Evolutionary conservation across 768 basidiomycete genomes (phyloP), one percentile per base, ranked within the genome.

Genomic region (Gymnopilus junonius): DNA sequence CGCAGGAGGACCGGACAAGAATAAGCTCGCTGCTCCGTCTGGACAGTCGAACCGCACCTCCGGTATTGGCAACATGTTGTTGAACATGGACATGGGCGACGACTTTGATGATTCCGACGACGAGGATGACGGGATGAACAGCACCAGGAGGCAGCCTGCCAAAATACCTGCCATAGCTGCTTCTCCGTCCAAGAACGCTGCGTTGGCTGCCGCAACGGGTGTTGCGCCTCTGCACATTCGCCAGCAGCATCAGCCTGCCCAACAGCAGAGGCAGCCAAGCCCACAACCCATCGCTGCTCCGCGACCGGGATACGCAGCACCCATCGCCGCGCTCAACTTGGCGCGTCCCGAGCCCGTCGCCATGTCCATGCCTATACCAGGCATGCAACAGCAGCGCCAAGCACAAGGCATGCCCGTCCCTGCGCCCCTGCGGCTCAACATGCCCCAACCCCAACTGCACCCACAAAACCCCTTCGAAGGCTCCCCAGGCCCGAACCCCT

Each of bases 281-380:
- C 67, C 63, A 1, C 54, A 46, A 8, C 72, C 57, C 72, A 77
- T 92, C 64, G 89, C 86, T 3, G 87, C 90, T 2, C 91, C 91
- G 25, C 83, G 83, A 37, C 91, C 91, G 3, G 91, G 91, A 6
- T 93, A 93, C 67, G 85, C 89, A 31, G 85, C 89, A 2, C 88
- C 88, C 34, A 83, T 92, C 29, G 79, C 88, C 14, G 88, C 85
- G 2, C 83, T 91, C 34, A 87, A 85, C 65, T 76, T 90, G 31
- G 75, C 85, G 4, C 83, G 79, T 43, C 85, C 84, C 1, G 76
- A 78, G 29, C 78, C 81, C 1, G 73, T 79, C 12, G 77, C 80
- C 6, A 70, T 37, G 77, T 14, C 35, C 35, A 11, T 7, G 6
- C 35, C 35, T n/a, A 35, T 12, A 10, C 11, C 81, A 20, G 72